Evolutionary conservation across 2,329 filamentous ascomycete genomes (phyloP).

Genomic region (Clonostachys solani): DNA sequence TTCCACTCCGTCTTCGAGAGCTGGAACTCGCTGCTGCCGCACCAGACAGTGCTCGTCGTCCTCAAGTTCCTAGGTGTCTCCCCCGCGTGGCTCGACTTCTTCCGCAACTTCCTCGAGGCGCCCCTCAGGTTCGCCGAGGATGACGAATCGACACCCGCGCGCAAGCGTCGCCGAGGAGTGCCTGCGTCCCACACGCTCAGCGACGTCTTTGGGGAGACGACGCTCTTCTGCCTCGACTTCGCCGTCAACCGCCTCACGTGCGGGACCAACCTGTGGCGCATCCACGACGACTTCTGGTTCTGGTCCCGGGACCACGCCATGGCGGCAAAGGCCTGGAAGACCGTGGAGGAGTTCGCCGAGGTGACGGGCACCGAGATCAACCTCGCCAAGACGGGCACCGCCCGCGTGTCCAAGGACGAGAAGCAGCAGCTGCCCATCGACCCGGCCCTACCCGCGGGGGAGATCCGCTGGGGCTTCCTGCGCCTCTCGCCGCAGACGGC

Average conservation of each 20-base stretch:
- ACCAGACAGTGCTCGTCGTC: constrained; percentile 52
- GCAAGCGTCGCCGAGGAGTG: constrained; percentile 48
- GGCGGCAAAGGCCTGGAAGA: constrained; percentile 54
- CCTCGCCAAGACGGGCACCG: constrained; percentile 40
- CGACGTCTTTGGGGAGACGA: constrained; percentile 53
- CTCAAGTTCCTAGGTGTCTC: constrained; percentile 57
- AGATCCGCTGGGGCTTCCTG: constrained; percentile 52
- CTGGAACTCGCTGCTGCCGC: constrained; percentile 40
- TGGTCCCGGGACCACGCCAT: constrained; percentile 50
- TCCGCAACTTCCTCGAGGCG: constrained; percentile 51
- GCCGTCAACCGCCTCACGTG: constrained; percentile 53
- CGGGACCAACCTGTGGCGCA: constrained; percentile 52
- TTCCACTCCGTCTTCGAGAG: constrained; percentile 41
- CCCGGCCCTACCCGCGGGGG: constrained; percentile 35
- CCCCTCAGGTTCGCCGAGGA: constrained; percentile 56
- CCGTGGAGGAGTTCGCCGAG: constrained; percentile 47
- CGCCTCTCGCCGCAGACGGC: constrained; percentile 45
- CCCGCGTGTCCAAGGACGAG: constrained; percentile 27
- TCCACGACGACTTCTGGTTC: constrained; percentile 66
- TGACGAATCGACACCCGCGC: constrained; percentile 32
- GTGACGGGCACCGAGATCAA: constrained; percentile 57
- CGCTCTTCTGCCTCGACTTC: constrained; percentile 63
- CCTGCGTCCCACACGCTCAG: constrained; percentile 57
- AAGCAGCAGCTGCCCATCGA: constrained; percentile 13
- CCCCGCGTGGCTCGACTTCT: constrained; percentile 52